A percentile compares a stretch with the other conserved stretches of the same genome.
phyloP scores from a whole-genome alignment of 345 rosid species.

The Firmiana major region DNA sequence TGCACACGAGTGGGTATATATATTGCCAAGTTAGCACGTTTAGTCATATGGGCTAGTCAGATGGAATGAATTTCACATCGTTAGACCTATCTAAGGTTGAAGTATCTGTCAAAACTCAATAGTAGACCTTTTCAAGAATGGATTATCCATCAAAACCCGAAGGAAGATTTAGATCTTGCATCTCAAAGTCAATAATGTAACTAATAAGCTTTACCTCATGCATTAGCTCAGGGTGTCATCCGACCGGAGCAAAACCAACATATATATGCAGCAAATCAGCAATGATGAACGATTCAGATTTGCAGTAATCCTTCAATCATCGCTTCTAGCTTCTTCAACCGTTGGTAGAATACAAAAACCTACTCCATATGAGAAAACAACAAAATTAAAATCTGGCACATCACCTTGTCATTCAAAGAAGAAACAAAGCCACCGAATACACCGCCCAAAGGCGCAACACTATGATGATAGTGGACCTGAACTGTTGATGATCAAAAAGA shows the following conservation, averaged over 20 bases:
- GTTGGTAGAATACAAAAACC: neutral
- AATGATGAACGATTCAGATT: neutral
- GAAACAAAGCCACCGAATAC: neutral
- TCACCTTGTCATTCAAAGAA: neutral
- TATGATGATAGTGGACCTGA: neutral
- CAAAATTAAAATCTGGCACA: neutral
- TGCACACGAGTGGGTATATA: neutral
- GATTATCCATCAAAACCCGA: too few species aligned
- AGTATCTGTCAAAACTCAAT: too few species aligned
- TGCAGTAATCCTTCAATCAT: neutral
- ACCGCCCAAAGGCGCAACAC: neutral
- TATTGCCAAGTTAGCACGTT: neutral
- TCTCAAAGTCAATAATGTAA: neutral
- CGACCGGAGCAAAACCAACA: neutral
- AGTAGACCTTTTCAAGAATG: neutral
- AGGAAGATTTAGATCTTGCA: neutral
- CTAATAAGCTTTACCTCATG: neutral
- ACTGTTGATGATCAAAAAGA: neutral
- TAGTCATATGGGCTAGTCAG: neutral
- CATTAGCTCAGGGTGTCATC: neutral
- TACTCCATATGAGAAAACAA: neutral
- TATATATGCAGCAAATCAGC: neutral
- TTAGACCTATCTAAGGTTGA: too few species aligned
- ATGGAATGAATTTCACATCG: too few species aligned
- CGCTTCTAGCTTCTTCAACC: neutral